phyloP scores from a whole-genome alignment of 352 stramenopile genomes.

The Hyaloperonospora arabidopsidis region DNA sequence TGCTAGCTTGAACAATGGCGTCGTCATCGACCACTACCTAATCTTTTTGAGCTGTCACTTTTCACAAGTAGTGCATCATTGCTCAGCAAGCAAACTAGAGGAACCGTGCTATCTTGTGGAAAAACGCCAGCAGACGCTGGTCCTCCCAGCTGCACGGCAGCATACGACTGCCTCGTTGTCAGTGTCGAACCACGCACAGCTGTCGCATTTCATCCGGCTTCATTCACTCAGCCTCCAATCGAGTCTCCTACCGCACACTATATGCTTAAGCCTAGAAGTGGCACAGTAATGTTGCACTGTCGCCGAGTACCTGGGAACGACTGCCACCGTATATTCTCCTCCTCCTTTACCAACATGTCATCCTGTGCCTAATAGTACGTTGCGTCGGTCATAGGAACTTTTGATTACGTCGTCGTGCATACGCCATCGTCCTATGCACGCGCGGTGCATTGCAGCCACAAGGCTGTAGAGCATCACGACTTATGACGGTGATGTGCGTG shows the following conservation, averaged over 20 bases:
- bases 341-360: no score
- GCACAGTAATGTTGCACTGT: no score
- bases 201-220: not conserved
- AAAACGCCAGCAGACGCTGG: constrained; percentile 30
- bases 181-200: not conserved
- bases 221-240: constrained; percentile 20
- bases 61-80: constrained; percentile 17
- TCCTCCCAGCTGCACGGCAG: constrained; percentile 28
- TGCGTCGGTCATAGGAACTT: no score
- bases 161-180: constrained; percentile 5
- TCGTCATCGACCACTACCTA: constrained; percentile 22
- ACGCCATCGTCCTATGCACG: no score
- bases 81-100: constrained; percentile 26
- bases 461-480: no score
- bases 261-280: constrained; percentile 45
- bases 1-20: constrained; percentile 24
- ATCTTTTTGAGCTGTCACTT: constrained; percentile 40
- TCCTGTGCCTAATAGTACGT: no score
- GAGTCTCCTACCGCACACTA: constrained; percentile 27
- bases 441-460: no score
- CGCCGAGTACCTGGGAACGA: no score
- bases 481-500: no score
- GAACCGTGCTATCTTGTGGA: constrained; percentile 34
- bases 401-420: no score
- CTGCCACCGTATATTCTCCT: no score